Evolutionary conservation across 1,284 basidiomycete genomes (phyloP), one percentile per base, ranked within the genome.

Genomic region (Mycena sp.): DNA sequence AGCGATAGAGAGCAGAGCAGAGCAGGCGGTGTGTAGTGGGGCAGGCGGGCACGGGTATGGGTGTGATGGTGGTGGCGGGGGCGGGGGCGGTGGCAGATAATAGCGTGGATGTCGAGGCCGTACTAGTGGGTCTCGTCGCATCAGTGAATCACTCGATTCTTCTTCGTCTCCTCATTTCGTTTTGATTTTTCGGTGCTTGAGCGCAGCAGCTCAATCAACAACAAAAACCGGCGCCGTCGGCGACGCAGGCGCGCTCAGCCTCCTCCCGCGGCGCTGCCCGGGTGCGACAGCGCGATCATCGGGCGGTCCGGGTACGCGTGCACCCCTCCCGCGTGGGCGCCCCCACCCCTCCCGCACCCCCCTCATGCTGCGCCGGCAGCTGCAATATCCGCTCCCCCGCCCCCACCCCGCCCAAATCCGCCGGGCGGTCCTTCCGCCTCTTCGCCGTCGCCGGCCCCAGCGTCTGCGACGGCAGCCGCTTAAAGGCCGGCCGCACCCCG

Each of bases 381-480:
- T 10, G 11, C 19, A 41, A 29, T 6, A 26, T 6, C 23, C 45
- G 30, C 21, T 40, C 38, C 23, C 50, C 16, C 43, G 26, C 40
- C 26, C 44, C 29, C 19, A 12, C 32, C 37, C 54, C 48, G n/a
- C 32, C 32, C 32, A 7, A 35, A 35, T 35, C 32, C 41, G 4
- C 37, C 38, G 21, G 29, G n/a, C 43, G 50, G 11, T 57, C 58
- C 50, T 45, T 28, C 29, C 61, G 50, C 26, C 88, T 77, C 76
- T 91, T 92, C 55, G 81, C 68, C 65, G 81, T 81, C 26, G 64
- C 77, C 4, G 89, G 87, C 1, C 82, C 90, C 6, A 92, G 75
- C 7, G 88, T 89, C 76, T 90, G 88, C 46, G 87, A 90, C 1
- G 90, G 85, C 30, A 90, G 74, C 26, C 91, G 80, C 78, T 92